Evolutionary conservation across 192 early-diverging fungal species (phyloP), one percentile per base, ranked within the genome.

Genomic region (Polychytrium aggregatum): DNA sequence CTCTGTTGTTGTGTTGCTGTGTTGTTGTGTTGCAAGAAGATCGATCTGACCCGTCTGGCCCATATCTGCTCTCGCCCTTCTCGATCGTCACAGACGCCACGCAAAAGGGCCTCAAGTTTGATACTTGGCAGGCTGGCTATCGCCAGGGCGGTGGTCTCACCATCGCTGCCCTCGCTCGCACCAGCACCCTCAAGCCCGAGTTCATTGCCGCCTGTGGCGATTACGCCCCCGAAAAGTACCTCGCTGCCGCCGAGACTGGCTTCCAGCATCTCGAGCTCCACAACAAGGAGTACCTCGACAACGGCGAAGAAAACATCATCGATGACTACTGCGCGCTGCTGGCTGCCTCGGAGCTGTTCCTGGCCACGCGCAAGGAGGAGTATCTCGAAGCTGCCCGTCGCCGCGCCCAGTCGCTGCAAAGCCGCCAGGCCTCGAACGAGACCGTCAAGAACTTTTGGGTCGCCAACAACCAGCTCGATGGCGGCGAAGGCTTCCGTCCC

Each of bases 291-390:
- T 51, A 51, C 49, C 21, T 39, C 1, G 42, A 51, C 26, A 29
- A 51, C 25, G 26, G 26, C 9, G 42, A 17, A 25, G 49, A 51
- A 51, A 51, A 51, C 49, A 51, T 51, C 20, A 51, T 51, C 30
- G 49, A 51, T 21, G 38, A 51, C 38, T 51, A 51, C 38, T 39
- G 37, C 36, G 49, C 49, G 2, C 49, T 51, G 8, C 37, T 51
- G 7, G 49, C 49, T 41, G 49, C 49, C 49, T 0, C 38, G 8
- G 49, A 51, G 21, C 14, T 51, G 1, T 51, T 29, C 31, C 38
- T 40, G 17, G 49, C 49, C 7, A 51, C 49, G 13, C 22, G 42
- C 14, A 51, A 51, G 11, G 39, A 39, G 20, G 49, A 41, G 38
- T 51, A 51, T 28, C 39, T 51, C 11, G 16, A 8, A 4, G 49